Evolutionary conservation across 2,329 filamentous ascomycete species (phyloP), one percentile per base, ranked within the genome.

Genomic region (Neonectria ditissima): DNA sequence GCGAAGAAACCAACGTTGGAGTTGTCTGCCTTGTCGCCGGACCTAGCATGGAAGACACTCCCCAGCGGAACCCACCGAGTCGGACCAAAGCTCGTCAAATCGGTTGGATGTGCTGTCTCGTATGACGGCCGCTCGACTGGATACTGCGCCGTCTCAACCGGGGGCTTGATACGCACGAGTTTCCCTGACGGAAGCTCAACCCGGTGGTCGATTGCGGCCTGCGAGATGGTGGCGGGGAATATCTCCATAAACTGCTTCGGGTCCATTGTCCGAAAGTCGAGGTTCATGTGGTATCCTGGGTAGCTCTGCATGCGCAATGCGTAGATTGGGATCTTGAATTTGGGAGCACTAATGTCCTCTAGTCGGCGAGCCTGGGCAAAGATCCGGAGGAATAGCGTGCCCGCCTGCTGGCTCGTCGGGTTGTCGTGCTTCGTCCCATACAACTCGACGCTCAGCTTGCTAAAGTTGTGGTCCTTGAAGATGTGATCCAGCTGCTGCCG

Each of bases 1-100:
- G 82, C 80, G 67, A 82, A 86, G 63, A 84, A 78, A 0, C 81
- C 82, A 4, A 82, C 75, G 55, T 83, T 84, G 37, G 75, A 77
- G 65, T 84, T 79, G 0, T 77, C 75, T 0, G 77, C 81, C 62
- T 84, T 84, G 55, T 84, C 82, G 0, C 77, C 77, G 0, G 77
- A 77, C 1, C 77, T 53, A 1, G 68, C 77, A 6, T 74, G 72
- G 2, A 75, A 75, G 8, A 78, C 65, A 32, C 72, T 71, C 1
- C 77, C 76, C 1, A 78, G 62, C 1, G 76, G 75, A 2, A 68
- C 69, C 30, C 62, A 68, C 10, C 70, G 67, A 0, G 70, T 75
- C 7, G 70, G 70, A 0, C 77, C 77, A 28, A 75, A 74, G 0
- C 65, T 59, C 1, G 67, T 58, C 24, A 75, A 65, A 7, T 69